phyloP scores from a whole-genome alignment of 1,139 yeast species.

The Hyphopichia pseudoburtonii region DNA sequence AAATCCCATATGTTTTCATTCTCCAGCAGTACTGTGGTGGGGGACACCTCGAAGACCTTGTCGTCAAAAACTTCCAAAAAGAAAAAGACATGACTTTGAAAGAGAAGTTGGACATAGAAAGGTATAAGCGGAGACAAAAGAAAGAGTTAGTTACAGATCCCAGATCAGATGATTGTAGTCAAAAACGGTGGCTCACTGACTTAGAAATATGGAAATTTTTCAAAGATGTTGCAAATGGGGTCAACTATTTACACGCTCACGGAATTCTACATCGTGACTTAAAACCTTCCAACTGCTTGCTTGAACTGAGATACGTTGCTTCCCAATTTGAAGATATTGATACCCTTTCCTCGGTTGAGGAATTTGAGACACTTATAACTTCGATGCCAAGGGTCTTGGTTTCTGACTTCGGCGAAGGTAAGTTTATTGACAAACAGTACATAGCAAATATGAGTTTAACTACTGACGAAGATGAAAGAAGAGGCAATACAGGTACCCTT shows the following conservation, averaged over 20 bases:
- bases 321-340: constrained; percentile 10
- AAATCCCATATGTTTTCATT: constrained; percentile 79
- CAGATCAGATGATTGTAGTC: constrained; percentile 15
- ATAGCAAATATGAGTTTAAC: background rate
- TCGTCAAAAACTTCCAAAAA: constrained; percentile 31
- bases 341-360: constrained; percentile 9
- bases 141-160: constrained; percentile 2
- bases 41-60: constrained; percentile 76
- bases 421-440: constrained; percentile 52
- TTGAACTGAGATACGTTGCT: constrained; percentile 38
- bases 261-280: constrained; percentile 84
- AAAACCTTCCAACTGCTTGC: constrained; percentile 82
- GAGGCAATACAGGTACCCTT: constrained; percentile 81
- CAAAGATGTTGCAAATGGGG: constrained; percentile 67
- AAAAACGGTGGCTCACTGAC: constrained; percentile 26
- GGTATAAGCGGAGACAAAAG: constrained; percentile 20
- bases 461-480: constrained; percentile 19
- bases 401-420: constrained; percentile 90
- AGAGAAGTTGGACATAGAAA: constrained; percentile 27
- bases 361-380: constrained; percentile 23
- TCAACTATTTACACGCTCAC: constrained; percentile 66
- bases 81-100: constrained; percentile 23
- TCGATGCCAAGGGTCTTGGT: constrained; percentile 68
- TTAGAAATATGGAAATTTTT: constrained; percentile 61
- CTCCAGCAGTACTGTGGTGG: constrained; percentile 87